Evolutionary conservation across 1,139 yeast genomes (phyloP).

Genomic region (Saccharomycopsis crataegensis): DNA sequence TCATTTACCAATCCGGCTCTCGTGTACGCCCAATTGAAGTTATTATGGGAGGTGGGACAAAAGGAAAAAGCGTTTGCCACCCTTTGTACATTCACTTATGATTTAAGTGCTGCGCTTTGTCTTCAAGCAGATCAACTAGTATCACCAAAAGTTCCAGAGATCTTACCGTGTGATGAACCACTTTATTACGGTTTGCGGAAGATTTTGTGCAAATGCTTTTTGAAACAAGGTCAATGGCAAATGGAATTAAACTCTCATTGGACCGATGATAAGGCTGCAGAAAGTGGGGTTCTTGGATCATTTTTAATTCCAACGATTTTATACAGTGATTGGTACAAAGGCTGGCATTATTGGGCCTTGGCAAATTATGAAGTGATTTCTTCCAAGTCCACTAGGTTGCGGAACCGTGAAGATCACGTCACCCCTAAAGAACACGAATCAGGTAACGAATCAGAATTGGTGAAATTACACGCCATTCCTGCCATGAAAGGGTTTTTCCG

Average conservation of each 20-base stretch:
- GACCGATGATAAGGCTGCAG: conserved; percentile 59
- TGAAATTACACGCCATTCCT: conserved; percentile 85
- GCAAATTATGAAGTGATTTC: conserved; percentile 95
- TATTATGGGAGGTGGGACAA: conserved; percentile 95
- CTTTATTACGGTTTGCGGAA: conserved; percentile 33
- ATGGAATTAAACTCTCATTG: conserved; percentile 71
- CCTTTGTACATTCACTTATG: conserved; percentile 80
- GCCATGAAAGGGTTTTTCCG: conserved; percentile 94
- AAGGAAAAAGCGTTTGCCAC: conserved; percentile 81
- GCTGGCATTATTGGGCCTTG: conserved; percentile 99
- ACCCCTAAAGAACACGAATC: conserved; percentile 12
- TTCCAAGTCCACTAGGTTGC: conserved; percentile 23
- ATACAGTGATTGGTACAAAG: conserved; percentile 91
- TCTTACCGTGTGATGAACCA: conserved; percentile 60
- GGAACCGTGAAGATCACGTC: conserved; percentile 6
- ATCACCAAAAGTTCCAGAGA: conserved; percentile 80
- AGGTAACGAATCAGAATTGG: conserved; percentile 29
- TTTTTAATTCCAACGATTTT: conserved; percentile 91
- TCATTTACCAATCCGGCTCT: conserved; percentile 51
- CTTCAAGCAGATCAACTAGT: conserved; percentile 64
- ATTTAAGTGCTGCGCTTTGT: conserved; percentile 84
- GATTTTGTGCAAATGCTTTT: conserved; percentile 83
- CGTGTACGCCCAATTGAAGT: conserved; percentile 92
- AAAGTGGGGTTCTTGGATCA: conserved; percentile 79
- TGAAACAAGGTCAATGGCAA: conserved; percentile 99